Base-by-base conservation (phyloP, 1,284 basidiomycete genomes). In the Ustilago crameri region DNA sequence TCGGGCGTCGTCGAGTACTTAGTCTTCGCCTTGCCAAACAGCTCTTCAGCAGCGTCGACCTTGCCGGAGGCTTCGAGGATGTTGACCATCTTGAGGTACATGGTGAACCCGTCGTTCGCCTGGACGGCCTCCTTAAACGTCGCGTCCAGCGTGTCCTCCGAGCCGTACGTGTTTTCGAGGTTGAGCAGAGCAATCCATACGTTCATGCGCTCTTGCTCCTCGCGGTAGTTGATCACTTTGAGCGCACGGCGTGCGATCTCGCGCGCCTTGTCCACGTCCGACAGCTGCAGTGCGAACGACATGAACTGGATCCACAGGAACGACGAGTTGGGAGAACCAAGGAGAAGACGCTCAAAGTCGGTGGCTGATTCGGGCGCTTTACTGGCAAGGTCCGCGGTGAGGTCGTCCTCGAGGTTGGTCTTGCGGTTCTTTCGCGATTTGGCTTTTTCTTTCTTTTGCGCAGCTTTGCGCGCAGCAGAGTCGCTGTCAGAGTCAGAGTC, bases 221-320 rank as follows among this genome's bases (percentile, higher is more conserved):
- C 96, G 53, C 96, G 89, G 86, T 95, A 98, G 81, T 88, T 91
- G 85, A 99, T 98, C 15, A 77, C 90, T 90, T 78, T 90, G 87
- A 64, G 96, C 4, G 95, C 96, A 27, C 93, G 89, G 52, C 89
- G 88, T 17, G 90, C 95, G 47, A 95, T 90, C 80, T 91, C 89
- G 35, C 95, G 89, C 15, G 95, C 96, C 84, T 94, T 94, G 76
- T 95, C 93, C 43, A 98, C 87, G 84, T 99, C 95, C 42, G 94
- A 93, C 15, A 98, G 88, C 75, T 95, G 93, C 5, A 98, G 87
- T 74, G 95, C 93, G 88, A 98, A 96, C 5, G 95, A 95, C 93
- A 99, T 98, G 84, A 95, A 98, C 84, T 97, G 95, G 66, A 99
- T 91, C 96, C 96, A 99, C 40, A 98, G 87, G 85, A 91, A 97